These are phyloP conservation scores for Vanrija sp. DNA, from an alignment of 1,284 basidiomycete genomes.

Conservation along the genomic window DNA sequence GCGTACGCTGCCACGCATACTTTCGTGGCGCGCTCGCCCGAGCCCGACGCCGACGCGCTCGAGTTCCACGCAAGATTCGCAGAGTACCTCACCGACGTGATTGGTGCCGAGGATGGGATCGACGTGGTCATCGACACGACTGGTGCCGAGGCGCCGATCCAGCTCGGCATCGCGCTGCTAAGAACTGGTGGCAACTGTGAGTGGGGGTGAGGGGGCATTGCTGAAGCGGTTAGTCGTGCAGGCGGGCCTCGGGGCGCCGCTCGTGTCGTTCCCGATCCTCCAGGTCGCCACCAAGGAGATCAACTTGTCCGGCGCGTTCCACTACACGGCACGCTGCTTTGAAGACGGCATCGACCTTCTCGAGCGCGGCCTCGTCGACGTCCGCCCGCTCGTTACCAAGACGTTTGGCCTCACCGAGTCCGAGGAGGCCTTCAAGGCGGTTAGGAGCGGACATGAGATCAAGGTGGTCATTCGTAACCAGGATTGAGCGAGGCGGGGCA, in stretches of 20 bases:
- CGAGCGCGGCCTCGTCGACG: conserved; percentile 51
- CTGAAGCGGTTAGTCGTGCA: conserved; percentile 19
- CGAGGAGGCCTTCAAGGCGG: conserved; percentile 53
- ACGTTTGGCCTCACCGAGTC: conserved; percentile 54
- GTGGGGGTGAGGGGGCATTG: background rate
- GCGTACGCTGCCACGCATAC: conserved; percentile 60
- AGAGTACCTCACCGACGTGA: conserved; percentile 41
- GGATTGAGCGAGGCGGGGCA: conserved; percentile 1
- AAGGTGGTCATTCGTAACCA: conserved; percentile 34
- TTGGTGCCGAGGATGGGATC: conserved; percentile 50
- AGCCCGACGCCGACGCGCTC: conserved; percentile 54
- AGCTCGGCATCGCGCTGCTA: conserved; percentile 54
- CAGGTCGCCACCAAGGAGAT: conserved; percentile 60
- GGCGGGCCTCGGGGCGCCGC: conserved; percentile 24
- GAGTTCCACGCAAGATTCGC: conserved; percentile 41
- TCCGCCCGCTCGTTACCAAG: conserved; percentile 53
- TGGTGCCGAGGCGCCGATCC: conserved; percentile 60
- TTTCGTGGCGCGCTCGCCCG: background rate
- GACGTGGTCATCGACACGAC: conserved; percentile 58
- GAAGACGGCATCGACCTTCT: conserved; percentile 54
- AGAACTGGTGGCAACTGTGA: conserved; percentile 55
- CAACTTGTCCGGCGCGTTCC: conserved; percentile 54
- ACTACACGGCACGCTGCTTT: conserved; percentile 34
- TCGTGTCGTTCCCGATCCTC: conserved; percentile 25
- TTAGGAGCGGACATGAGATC: conserved; percentile 39